Evolutionary conservation across 495 filamentous ascomycete genomes (phyloP), one percentile per base, ranked within the genome.

Genomic region (Xylaria grammica): DNA sequence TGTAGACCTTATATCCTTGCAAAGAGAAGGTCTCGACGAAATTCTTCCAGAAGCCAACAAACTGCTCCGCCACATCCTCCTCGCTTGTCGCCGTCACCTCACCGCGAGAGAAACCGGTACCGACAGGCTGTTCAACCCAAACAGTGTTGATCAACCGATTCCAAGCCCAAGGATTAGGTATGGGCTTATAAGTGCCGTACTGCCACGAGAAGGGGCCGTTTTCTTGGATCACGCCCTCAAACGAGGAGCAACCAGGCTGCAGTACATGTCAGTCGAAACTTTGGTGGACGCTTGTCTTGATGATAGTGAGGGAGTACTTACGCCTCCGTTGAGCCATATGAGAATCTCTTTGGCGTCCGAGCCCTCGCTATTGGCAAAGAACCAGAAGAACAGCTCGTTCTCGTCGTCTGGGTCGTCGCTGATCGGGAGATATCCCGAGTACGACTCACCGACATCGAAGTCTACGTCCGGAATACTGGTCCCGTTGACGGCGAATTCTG

Each of bases 371-470:
- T 87, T 85, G 3, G 88, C 89, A 69, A 90, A 92, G 77, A 89
- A 92, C 90, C 91, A 94, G 68, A 91, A 94, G 71, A 84, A 92
- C 3, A 93, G 77, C 69, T 85, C 73, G 53, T 84, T 83, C 0
- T 78, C 83, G 69, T 87, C 84, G 46, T 87, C 79, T 2, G 69
- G 66, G 42, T 76, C 69, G 30, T 72, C 67, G 6, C 78, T 74
- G 62, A 92, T 91, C n/a, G 90, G 84, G 7, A 94, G 72, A n/a
- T 90, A 84, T 24, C 91, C 91, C 8, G 91, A 83, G 70, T 93
- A 94, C 0, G 86, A 89, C 72, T 94, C 91, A 55, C 91, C 91
- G 68, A 91, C 86, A 65, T 94, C 87, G 66, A 92, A 94, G 65
- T 88, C 77, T 8, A 93, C 89, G 27, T 92, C 86, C 0, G 91